Base-by-base conservation (phyloP, 164 flowering plant genomes). In the Macadamia integrifolia region DNA sequence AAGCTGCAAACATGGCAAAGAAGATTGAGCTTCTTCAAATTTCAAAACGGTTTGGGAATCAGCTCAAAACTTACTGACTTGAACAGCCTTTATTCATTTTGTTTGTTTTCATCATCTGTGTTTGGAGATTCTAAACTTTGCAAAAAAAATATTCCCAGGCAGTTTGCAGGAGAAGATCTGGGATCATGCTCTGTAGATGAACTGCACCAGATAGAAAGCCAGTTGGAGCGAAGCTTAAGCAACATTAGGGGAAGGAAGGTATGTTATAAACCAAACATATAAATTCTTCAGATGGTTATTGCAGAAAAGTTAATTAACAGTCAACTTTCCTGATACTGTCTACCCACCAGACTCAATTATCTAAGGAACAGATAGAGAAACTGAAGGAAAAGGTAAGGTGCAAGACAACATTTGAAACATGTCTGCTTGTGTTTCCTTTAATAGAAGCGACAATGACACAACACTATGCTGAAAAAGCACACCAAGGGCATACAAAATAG, bases 1-100 rank as follows among this genome's bases (percentile, higher is more conserved):
- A 90, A 74, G 78, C 89, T 59, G 83, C 82, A 18, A 76, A 60
- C 66, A 79, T 90, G 87, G 66, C 77, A 65, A 88, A 88, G 84
- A 90, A 81, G 82, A 85, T 80, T 9, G 78, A 85, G 70, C 62
- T 15, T 28, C 80, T 85, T 56, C 82, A 85, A 77, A 70, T 52
- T 35, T 74, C 80, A 10, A 74, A 76, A 67, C 35, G 83, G 85
- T 83, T 66, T 4, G 14, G 44, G 9, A 44, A 30, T 66, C 58
- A 68, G 0, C 66, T 40, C 7, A 60, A 48, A 44, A 30, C 28
- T 6, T 18, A 63, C 46, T 0, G 14, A 23, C 32, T 5, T 46
- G 50, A 46, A 11, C 7, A 46, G 50, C 13, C 9, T 46, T 46
- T 8, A 46, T 46, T 8, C 1, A 46, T 46, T 46, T 28, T 72